These are phyloP conservation scores for Orbilia quercus DNA, from an alignment of 2,329 filamentous ascomycete genomes.

Conservation along the genomic window DNA sequence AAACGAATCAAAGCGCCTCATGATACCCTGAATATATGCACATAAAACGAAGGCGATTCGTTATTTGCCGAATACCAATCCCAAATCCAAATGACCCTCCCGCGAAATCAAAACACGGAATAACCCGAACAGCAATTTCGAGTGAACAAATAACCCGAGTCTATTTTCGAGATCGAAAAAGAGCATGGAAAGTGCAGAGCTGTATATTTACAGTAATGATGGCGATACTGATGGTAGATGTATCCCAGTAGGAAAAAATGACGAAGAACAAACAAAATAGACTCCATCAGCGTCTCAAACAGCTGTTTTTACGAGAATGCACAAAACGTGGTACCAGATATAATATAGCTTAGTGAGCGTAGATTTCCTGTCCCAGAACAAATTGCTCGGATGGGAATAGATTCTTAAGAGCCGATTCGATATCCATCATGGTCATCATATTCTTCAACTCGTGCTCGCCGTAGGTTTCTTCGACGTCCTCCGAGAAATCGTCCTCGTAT, in stretches of 20 bases:
- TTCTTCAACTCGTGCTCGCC: conserved; percentile 33
- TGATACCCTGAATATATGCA: not conserved
- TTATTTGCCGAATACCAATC: conserved; percentile 12
- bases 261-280: not conserved
- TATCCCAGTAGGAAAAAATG: not conserved
- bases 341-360: conserved; percentile 1
- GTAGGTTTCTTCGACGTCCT: conserved; percentile 29
- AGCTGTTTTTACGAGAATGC: not conserved
- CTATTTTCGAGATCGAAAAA: not conserved
- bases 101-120: not conserved
- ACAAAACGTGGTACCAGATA: not conserved
- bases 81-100: not conserved
- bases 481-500: conserved; percentile 41
- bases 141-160: not conserved
- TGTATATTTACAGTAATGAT: not conserved
- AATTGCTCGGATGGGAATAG: conserved; percentile 39
- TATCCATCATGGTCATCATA: conserved; percentile 46
- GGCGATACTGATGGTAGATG: not conserved
- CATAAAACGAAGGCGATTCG: not conserved
- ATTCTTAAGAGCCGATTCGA: conserved; percentile 36
- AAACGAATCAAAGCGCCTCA: not conserved
- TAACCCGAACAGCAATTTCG: not conserved
- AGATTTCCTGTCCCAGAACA: conserved; percentile 14
- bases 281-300: conserved; percentile 13
- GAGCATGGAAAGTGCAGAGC: not conserved